Evolutionary conservation across 169 alveolate genomes (phyloP).

Genomic region (Babesia ovata): DNA sequence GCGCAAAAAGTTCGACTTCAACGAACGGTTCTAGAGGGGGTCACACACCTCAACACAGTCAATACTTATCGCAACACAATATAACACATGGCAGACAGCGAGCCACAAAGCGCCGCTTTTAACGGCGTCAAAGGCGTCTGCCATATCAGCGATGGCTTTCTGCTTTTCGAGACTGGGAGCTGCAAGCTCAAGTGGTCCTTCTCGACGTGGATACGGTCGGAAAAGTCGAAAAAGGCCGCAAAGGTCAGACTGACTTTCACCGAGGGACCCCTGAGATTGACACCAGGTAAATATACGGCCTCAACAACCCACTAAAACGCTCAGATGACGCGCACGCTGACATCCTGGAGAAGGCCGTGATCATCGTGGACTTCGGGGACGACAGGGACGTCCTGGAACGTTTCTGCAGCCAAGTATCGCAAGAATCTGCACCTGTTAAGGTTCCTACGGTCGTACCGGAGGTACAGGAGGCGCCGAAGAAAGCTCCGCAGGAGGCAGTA

Average conservation of each 20-base stretch:
- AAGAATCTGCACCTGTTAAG: conserved; percentile 21
- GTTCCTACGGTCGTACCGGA: conserved; percentile 8
- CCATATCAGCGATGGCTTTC: conserved; percentile 27
- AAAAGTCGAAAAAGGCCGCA: conserved; percentile 74
- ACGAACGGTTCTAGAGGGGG: conserved; percentile 55
- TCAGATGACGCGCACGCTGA: conserved; percentile 39
- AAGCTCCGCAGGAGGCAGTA: not conserved
- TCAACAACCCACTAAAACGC: not conserved
- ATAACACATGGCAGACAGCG: not conserved
- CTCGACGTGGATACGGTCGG: conserved; percentile 74
- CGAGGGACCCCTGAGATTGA: conserved; percentile 35
- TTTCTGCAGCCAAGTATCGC: conserved; percentile 36
- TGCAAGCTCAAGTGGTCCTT: conserved; percentile 59
- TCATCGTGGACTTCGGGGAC: conserved; percentile 54
- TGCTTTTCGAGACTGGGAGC: conserved; percentile 22
- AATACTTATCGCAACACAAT: conserved; percentile 28
- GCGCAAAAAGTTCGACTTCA: conserved; percentile 54
- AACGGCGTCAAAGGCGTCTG: conserved; percentile 53
- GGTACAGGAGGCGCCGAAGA: not conserved
- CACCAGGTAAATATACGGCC: conserved; percentile 28
- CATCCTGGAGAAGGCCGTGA: conserved; percentile 47
- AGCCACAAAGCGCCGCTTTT: conserved; percentile 15
- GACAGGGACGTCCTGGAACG: conserved; percentile 54
- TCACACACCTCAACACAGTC: not conserved
- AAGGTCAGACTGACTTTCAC: conserved; percentile 76